phyloP scores from a whole-genome alignment of 2,329 filamentous ascomycete species.

The Aspergillus melleus region DNA sequence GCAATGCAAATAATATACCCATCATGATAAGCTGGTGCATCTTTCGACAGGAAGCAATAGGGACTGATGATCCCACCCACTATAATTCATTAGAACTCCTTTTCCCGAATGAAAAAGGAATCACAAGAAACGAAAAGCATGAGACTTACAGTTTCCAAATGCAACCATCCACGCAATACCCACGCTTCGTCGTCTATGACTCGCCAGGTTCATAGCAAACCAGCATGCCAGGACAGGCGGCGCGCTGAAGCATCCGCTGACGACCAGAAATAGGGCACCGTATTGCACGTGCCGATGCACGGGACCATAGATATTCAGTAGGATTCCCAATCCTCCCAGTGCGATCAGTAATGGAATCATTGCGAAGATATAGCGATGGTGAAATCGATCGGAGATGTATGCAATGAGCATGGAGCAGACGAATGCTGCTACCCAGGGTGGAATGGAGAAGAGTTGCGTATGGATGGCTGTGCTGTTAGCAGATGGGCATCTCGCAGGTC shows the following conservation, averaged over 20 bases:
- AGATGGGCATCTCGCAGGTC: background rate
- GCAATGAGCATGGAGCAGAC: conserved; percentile 76
- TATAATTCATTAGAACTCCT: background rate
- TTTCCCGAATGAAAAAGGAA: background rate
- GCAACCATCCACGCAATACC: conserved; percentile 76
- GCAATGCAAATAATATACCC: conserved; percentile 19
- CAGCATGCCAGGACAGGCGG: conserved; percentile 86
- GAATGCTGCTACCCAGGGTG: conserved; percentile 71
- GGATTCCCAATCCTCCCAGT: conserved; percentile 73
- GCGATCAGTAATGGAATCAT: conserved; percentile 67
- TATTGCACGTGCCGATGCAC: conserved; percentile 67
- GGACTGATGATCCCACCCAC: conserved; percentile 19
- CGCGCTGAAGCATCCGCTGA: conserved; percentile 77
- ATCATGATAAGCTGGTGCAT: conserved; percentile 17
- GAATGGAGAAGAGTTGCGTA: conserved; percentile 54
- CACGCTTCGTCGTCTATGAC: conserved; percentile 70
- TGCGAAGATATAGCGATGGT: conserved; percentile 74
- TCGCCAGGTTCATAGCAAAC: conserved; percentile 78
- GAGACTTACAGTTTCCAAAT: conserved; percentile 62
- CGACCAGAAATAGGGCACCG: conserved; percentile 76
- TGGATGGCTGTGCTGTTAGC: conserved; percentile 40
- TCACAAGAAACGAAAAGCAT: background rate
- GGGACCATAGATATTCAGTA: conserved; percentile 66
- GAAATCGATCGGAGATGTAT: conserved; percentile 66
- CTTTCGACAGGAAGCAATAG: conserved; percentile 19